phyloP scores from a whole-genome alignment of 2,329 filamentous ascomycete genomes.

The Didymella keratinophila region DNA sequence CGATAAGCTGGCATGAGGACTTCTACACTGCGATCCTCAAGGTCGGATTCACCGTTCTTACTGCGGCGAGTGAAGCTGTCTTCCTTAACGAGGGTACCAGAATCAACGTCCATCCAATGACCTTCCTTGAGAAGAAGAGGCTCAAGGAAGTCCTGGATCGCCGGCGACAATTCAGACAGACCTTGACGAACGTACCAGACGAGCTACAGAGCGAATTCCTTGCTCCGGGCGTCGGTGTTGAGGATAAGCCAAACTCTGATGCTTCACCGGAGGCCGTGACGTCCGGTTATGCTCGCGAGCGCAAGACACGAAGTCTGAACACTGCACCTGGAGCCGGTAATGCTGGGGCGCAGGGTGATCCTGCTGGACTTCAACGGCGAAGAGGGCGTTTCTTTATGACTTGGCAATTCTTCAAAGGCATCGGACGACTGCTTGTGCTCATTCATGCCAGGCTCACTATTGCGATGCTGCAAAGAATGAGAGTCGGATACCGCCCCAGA shows the following conservation, averaged over 20 bases:
- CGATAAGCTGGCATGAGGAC: slow-evolving; percentile 86
- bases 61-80: slow-evolving; percentile 93
- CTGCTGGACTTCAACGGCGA: slow-evolving; percentile 80
- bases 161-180: slow-evolving; percentile 50
- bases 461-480: slow-evolving; percentile 64
- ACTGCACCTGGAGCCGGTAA: slow-evolving; percentile 33
- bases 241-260: slow-evolving; percentile 49
- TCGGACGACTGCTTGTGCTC: slow-evolving; percentile 70
- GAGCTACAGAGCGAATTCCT: slow-evolving; percentile 55
- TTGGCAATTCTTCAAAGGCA: slow-evolving; percentile 77
- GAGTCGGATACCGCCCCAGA: slow-evolving; percentile 67
- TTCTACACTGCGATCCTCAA: slow-evolving; percentile 92
- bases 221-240: slow-evolving; percentile 43
- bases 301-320: slow-evolving; percentile 62
- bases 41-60: slow-evolving; percentile 86
- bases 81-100: slow-evolving; percentile 89
- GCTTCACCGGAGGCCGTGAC: slow-evolving; percentile 31
- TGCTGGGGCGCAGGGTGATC: slow-evolving; percentile 57
- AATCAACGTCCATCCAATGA: slow-evolving; percentile 76
- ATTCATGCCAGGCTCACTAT: slow-evolving; percentile 65
- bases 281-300: slow-evolving; percentile 71
- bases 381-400: slow-evolving; percentile 80
- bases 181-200: slow-evolving; percentile 48
- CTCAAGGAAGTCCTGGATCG: slow-evolving; percentile 74
- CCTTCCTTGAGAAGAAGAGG: slow-evolving; percentile 91